Evolutionary conservation across 306 rosid species (phyloP).

Genomic region (Trifolium dubium): DNA sequence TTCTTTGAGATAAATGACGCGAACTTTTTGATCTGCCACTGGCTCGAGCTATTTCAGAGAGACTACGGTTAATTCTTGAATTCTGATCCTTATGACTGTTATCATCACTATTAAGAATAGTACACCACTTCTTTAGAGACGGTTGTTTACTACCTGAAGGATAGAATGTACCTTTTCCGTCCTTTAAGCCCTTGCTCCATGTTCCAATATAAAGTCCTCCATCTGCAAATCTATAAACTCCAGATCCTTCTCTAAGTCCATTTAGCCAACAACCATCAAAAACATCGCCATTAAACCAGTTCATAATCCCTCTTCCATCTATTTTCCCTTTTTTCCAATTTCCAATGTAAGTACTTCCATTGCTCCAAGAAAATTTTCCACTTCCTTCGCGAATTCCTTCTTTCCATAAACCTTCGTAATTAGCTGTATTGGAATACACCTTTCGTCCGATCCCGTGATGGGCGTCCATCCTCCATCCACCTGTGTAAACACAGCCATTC

Average conservation of each 20-base stretch:
- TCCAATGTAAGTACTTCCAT: constrained; percentile 73
- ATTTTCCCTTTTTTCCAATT: constrained; percentile 82
- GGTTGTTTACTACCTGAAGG: constrained; percentile 78
- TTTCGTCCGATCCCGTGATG: constrained; percentile 82
- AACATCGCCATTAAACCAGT: constrained; percentile 79
- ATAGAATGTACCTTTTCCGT: constrained; percentile 91
- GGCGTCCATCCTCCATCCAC: constrained; percentile 86
- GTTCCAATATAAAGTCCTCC: constrained; percentile 86
- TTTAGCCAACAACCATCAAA: constrained; percentile 80
- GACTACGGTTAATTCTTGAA: constrained; percentile 59
- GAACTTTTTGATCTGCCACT: constrained; percentile 54
- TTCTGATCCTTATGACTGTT: constrained; percentile 39
- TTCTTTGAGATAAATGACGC: constrained; percentile 54
- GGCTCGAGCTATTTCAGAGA: constrained; percentile 56
- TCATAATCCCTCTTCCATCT: constrained; percentile 94
- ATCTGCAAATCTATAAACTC: constrained; percentile 73
- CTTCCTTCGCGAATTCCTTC: constrained; percentile 88
- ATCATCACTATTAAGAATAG: constrained; percentile 49
- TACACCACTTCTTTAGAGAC: constrained; percentile 60
- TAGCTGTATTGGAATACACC: constrained; percentile 67
- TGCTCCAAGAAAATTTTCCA: constrained; percentile 78
- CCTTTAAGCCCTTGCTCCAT: constrained; percentile 88
- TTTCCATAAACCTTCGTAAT: constrained; percentile 90
- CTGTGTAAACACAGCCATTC: constrained; percentile 64
- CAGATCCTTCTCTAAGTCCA: constrained; percentile 82